Conservation (phyloP, 192 early-diverging fungal species). For the Martensiomyces pterosporus region DNA sequence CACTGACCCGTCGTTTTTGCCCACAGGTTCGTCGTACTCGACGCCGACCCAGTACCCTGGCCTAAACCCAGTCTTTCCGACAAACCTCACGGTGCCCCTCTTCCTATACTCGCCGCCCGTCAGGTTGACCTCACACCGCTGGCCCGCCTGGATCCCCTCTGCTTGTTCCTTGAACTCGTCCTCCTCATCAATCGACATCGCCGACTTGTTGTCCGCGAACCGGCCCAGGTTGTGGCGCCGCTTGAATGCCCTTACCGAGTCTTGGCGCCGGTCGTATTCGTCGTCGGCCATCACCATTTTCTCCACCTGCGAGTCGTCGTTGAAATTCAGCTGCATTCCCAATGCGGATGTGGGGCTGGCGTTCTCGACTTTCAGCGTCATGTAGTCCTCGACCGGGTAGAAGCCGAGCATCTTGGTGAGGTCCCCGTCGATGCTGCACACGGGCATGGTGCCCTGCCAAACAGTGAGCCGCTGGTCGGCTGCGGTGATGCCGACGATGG, state of each 20-base stretch:
- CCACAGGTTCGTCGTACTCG: conserved; percentile 93
- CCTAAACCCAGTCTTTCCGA: conserved; percentile 76
- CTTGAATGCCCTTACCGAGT: conserved; percentile 87
- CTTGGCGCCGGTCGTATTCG: conserved; percentile 77
- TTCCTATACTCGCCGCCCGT: conserved; percentile 51
- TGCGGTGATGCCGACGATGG: conserved; percentile 84
- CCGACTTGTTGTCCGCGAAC: conserved; percentile 74
- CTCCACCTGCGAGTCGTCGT: conserved; percentile 84
- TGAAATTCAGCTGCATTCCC: conserved; percentile 63
- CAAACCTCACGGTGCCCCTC: conserved; percentile 65
- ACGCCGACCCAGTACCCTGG: conserved; percentile 91
- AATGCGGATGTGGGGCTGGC: conserved; percentile 5
- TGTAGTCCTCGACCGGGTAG: conserved; percentile 81
- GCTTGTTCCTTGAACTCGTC: conserved; percentile 64
- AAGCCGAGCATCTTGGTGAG: conserved; percentile 72
- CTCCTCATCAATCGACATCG: conserved; percentile 78
- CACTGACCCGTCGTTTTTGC: conserved; percentile 89
- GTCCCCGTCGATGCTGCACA: conserved; percentile 55
- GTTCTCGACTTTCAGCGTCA: conserved; percentile 64
- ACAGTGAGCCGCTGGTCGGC: conserved; percentile 63
- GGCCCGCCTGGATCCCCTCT: conserved; percentile 63
- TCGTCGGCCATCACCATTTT: conserved; percentile 90
- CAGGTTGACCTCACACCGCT: conserved; percentile 76
- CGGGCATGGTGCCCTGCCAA: conserved; percentile 49
- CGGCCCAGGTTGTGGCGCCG: conserved; percentile 83